phyloP scores from a whole-genome alignment of 2,329 filamentous ascomycete species.

The Tolypocladium cylindrosporum region DNA sequence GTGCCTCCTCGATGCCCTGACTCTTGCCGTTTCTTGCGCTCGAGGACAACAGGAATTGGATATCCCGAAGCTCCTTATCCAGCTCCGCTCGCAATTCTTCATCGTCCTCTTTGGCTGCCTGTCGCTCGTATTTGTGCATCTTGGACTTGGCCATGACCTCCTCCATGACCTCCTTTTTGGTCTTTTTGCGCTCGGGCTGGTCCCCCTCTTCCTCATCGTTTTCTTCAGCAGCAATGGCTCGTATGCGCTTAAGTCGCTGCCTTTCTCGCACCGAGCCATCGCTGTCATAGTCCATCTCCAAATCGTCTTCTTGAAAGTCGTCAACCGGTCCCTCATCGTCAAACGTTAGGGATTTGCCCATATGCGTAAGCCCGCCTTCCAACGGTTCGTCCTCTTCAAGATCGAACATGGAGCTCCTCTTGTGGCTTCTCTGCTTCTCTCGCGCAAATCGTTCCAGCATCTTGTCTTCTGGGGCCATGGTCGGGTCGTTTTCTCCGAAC shows the following conservation, averaged over 20 bases:
- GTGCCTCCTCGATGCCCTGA: constrained; percentile 11
- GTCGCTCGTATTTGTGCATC: constrained; percentile 85
- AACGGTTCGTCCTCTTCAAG: constrained; percentile 63
- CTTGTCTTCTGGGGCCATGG: constrained; percentile 86
- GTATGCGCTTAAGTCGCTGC: constrained; percentile 46
- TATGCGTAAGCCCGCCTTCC: constrained; percentile 63
- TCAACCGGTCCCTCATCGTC: constrained; percentile 46
- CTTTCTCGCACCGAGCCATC: constrained; percentile 44
- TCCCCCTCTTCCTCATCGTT: constrained; percentile 39
- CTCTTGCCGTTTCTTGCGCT: constrained; percentile 28
- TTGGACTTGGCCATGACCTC: constrained; percentile 98
- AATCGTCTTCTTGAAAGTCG: constrained; percentile 72
- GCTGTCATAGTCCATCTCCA: constrained; percentile 50
- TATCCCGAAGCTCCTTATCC: constrained; percentile 70
- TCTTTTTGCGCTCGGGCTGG: constrained; percentile 77
- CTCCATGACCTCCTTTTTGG: constrained; percentile 94
- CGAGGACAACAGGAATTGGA: constrained; percentile 61
- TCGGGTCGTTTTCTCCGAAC: constrained; percentile 91
- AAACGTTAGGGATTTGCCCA: constrained; percentile 64
- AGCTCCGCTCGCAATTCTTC: constrained; percentile 77
- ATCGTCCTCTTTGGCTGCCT: constrained; percentile 86
- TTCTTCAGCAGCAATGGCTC: constrained; percentile 31
- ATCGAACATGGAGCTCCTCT: constrained; percentile 76
- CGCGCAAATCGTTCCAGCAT: constrained; percentile 83
- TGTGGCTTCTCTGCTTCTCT: constrained; percentile 73